phyloP scores from a whole-genome alignment of 2,329 filamentous ascomycete genomes.

The Coleophoma eucalyptorum region DNA sequence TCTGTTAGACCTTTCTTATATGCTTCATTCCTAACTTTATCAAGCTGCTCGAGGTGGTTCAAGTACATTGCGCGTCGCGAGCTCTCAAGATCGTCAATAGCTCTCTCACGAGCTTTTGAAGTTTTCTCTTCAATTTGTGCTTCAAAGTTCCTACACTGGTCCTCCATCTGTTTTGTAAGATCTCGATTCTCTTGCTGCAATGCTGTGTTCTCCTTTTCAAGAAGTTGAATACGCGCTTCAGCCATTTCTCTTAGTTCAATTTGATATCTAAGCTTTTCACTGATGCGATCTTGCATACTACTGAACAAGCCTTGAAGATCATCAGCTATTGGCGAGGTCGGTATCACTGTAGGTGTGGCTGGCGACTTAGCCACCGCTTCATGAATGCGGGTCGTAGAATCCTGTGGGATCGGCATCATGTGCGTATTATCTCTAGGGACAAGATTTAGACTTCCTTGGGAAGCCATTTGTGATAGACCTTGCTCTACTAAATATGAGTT shows the following conservation, averaged over 20 bases:
- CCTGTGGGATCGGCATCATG: too few relatives aligned
- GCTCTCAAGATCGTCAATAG: constrained; percentile 6
- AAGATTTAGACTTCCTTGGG: too few relatives aligned
- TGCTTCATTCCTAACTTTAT: constrained; percentile 2
- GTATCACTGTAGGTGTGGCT: too few relatives aligned
- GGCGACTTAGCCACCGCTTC: too few relatives aligned
- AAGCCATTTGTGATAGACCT: too few relatives aligned
- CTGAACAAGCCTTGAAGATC: too few relatives aligned
- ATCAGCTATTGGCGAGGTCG: too few relatives aligned
- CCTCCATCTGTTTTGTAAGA: not conserved
- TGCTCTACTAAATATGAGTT: not conserved
- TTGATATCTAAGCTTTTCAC: not conserved
- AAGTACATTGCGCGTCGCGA: not conserved
- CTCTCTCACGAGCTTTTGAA: not conserved
- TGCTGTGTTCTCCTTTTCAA: not conserved
- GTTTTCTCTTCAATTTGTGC: not conserved
- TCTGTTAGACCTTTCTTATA: constrained; percentile 1
- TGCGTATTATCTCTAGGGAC: too few relatives aligned
- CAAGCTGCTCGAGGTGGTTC: constrained; percentile 2
- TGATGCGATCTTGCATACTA: too few relatives aligned
- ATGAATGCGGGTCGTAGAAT: too few relatives aligned
- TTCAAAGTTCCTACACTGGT: not conserved
- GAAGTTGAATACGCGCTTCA: not conserved
- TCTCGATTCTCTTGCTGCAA: not conserved
- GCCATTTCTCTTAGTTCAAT: not conserved